Evolutionary conservation across 176 grass and related monocot species (phyloP).

Genomic region (Hyparrhenia diplandra): DNA sequence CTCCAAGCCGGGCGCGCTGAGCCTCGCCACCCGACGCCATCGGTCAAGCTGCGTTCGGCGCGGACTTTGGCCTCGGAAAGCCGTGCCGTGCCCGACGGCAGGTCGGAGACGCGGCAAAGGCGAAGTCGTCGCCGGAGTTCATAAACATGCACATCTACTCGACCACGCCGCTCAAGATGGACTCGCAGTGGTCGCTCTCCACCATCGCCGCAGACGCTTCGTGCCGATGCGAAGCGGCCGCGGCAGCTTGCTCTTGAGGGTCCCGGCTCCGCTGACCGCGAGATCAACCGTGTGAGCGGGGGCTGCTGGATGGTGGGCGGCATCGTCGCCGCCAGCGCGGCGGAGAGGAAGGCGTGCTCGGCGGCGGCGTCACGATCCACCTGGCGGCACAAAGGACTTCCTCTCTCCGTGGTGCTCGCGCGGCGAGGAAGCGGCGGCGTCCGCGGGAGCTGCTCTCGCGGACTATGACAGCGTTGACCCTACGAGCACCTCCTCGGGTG

Average conservation of each 20-base stretch:
- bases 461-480: slow-evolving; percentile 61
- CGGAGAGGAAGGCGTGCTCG: neutral
- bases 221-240: slow-evolving; percentile 34
- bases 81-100: neutral
- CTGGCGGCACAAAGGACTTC: slow-evolving; percentile 45
- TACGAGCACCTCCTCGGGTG: slow-evolving; percentile 78
- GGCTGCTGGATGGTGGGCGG: neutral
- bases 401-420: slow-evolving; percentile 51
- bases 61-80: slow-evolving; percentile 45
- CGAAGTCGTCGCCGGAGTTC: slow-evolving; percentile 18
- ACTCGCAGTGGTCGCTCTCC: slow-evolving; percentile 46
- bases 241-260: slow-evolving; percentile 19
- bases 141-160: slow-evolving; percentile 36
- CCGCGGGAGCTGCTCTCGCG: slow-evolving; percentile 38
- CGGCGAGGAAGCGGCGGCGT: slow-evolving; percentile 9
- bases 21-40: slow-evolving; percentile 60
- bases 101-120: neutral
- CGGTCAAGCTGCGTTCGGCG: slow-evolving; percentile 55
- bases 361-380: neutral
- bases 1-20: slow-evolving; percentile 49
- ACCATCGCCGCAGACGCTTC: slow-evolving; percentile 41
- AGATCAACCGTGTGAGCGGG: neutral
- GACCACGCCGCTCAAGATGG: slow-evolving; percentile 47
- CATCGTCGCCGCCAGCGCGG: neutral
- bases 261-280: slow-evolving; percentile 44